These are phyloP conservation scores for Musa acuminata DNA, from an alignment of 176 grass and related monocot species.

Conservation along the genomic window DNA sequence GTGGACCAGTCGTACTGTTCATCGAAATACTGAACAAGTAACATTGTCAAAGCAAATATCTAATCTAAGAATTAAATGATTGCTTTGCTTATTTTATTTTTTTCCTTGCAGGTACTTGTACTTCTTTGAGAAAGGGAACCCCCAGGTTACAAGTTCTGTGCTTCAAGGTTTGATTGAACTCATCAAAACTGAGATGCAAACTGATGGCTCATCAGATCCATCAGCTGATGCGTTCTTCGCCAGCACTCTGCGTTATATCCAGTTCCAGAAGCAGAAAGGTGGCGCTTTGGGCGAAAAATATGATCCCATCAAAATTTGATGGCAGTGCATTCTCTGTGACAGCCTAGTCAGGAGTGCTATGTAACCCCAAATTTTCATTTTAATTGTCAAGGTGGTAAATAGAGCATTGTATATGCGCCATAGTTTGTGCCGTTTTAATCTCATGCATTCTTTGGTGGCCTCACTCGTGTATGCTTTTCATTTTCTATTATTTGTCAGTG, in stretches of 20 bases:
- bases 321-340: neutral
- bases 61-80: neutral
- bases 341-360: neutral
- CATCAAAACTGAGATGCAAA: slow-evolving; percentile 82
- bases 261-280: slow-evolving; percentile 96
- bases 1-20: slow-evolving; percentile 70
- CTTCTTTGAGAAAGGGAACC: slow-evolving; percentile 98
- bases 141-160: slow-evolving; percentile 72
- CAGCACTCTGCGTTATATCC: slow-evolving; percentile 79
- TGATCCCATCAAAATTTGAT: slow-evolving; percentile 63
- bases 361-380: neutral
- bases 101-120: slow-evolving; percentile 66
- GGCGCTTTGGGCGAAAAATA: slow-evolving; percentile 80
- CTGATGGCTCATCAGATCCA: slow-evolving; percentile 42
- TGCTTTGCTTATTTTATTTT: neutral
- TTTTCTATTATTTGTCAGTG: neutral
- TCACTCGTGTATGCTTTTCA: neutral
- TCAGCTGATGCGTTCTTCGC: slow-evolving; percentile 78
- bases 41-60: neutral
- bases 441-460: slow-evolving; percentile 1
- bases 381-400: neutral
- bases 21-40: slow-evolving; percentile 99
- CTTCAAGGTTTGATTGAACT: slow-evolving; percentile 92
- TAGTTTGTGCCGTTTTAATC: neutral
- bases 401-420: neutral